phyloP scores from a whole-genome alignment of 2,329 filamentous ascomycete species.

The Helminthosporium solani region DNA sequence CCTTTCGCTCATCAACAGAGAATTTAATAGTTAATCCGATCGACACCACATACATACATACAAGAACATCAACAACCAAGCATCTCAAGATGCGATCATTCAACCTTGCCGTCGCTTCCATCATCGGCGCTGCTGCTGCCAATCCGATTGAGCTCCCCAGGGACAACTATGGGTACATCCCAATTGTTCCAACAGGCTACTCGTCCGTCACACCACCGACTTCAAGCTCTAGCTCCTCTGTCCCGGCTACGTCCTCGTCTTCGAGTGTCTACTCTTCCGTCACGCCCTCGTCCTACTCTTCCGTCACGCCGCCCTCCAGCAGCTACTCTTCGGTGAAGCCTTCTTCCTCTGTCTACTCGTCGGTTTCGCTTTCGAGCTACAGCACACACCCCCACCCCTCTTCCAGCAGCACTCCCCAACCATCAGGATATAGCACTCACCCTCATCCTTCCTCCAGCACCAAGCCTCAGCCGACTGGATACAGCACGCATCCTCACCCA shows the following conservation, averaged over 20 bases:
- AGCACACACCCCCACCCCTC: neutral
- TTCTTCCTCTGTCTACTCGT: neutral
- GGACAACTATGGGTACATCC: constrained; percentile 16
- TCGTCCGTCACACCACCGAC: constrained; percentile 7
- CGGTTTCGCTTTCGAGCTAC: constrained; percentile 1
- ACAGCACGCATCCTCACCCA: neutral
- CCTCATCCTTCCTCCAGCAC: too few relatives aligned
- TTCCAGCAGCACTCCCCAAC: too few relatives aligned
- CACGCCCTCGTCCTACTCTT: constrained; percentile 5
- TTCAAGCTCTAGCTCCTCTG: constrained; percentile 3
- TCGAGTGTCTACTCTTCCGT: constrained; percentile 1
- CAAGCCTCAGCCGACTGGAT: constrained; percentile 5
- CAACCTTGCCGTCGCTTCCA: constrained; percentile 30
- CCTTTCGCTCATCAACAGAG: constrained; percentile 15
- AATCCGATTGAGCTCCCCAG: constrained; percentile 24
- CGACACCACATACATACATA: constrained; percentile 6
- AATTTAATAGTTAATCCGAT: constrained; percentile 28
- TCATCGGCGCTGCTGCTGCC: constrained; percentile 34
- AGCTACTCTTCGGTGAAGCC: constrained; percentile 4
- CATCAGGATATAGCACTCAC: too few relatives aligned
- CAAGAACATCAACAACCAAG: constrained; percentile 6
- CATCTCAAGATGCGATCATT: constrained; percentile 35
- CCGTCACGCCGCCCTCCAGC: constrained; percentile 1
- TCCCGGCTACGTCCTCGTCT: constrained; percentile 1
- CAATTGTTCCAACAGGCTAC: constrained; percentile 6